Percentiles rank a stretch among this genome's conserved stretches.
These are phyloP conservation scores for Lyophyllum shimeji DNA, from an alignment of 768 basidiomycete genomes.

Conservation along the genomic window DNA sequence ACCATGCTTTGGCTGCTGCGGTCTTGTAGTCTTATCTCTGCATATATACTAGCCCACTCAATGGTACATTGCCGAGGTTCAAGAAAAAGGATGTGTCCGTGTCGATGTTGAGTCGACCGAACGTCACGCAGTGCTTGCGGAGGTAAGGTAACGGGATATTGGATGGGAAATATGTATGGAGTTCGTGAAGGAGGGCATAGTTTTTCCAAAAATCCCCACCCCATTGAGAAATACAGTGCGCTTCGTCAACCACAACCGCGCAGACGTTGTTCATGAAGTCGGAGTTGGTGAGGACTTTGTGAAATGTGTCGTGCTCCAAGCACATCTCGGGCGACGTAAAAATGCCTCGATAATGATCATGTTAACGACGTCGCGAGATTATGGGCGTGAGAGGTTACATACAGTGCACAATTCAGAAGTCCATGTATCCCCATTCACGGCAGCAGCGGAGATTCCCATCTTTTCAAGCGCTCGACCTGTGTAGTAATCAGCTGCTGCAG, in stretches of 20 bases:
- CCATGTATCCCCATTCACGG: slow-evolving; percentile 38
- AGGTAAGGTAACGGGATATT: slow-evolving; percentile 15
- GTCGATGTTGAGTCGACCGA: slow-evolving; percentile 25
- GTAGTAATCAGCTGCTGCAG: too few relatives aligned
- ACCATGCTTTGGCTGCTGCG: too few relatives aligned
- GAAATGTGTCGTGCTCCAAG: slow-evolving; percentile 28
- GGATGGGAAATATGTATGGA: slow-evolving; percentile 26
- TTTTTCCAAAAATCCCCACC: slow-evolving; percentile 31
- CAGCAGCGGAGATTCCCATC: slow-evolving; percentile 27
- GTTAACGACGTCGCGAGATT: slow-evolving; percentile 22
- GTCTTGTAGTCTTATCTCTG: too few relatives aligned
- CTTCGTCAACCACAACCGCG: slow-evolving; percentile 28
- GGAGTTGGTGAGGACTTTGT: slow-evolving; percentile 18
- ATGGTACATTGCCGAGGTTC: slow-evolving; percentile 38
- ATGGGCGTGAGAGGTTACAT: too few relatives aligned
- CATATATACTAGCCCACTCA: too few relatives aligned
- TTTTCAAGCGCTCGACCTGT: slow-evolving; percentile 23
- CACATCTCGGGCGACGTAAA: slow-evolving; percentile 41
- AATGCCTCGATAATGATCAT: slow-evolving; percentile 24
- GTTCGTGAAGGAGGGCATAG: slow-evolving; percentile 24
- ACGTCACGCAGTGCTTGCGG: slow-evolving; percentile 20
- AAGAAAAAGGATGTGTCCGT: slow-evolving; percentile 28
- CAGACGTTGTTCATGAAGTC: slow-evolving; percentile 21
- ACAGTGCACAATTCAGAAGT: slow-evolving; percentile 3
- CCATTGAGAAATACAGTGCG: slow-evolving; percentile 36